Base-by-base conservation (phyloP, 148 eudicot genomes). In the Amaranthus palmeri region DNA sequence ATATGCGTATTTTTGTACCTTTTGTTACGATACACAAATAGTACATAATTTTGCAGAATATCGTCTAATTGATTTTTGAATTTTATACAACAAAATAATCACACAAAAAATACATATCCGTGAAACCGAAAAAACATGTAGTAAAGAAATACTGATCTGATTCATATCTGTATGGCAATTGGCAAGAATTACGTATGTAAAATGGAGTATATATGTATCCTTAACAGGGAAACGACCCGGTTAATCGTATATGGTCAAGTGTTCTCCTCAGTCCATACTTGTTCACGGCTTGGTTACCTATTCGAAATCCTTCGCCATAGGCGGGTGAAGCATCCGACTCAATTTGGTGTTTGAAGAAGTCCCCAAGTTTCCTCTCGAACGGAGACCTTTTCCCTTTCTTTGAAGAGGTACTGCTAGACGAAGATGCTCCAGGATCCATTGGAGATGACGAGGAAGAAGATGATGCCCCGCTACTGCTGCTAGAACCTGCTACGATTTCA, bases 251-350 rank as follows among this genome's bases (percentile, higher is more conserved):
- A 80, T 95, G 98, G 59, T 91, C 90, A 59, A 95, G 96, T 47
- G 98, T 95, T 69, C 87, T 91, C 76, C 69, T 81, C 3, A 95
- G 88, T 51, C 96, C 98, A 75, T 87, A 89, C 83, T 89, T 91
- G 77, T 70, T 83, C 79, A 91, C 91, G 9, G 98, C 91, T 75
- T 86, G 75, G 55, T 89, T 82, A 41, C 98, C 98, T 70, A 76
- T 86, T 76, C 98, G 89, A 83, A 91, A 95, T 43, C 98, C 98
- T 48, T 88, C 96, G 51, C 98, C 98, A 71, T 95, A 95, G 8
- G 91, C 97, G 17, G 88, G 74, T 7, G 98, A 95, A 60, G 84
- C 78, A 81, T 95, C 98, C 14, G 96, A 80, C 77, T 91, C 96
- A 5, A 95, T 91, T 82, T 95, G 98, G 79, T 95, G 88, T 62